A percentile compares a stretch with the other conserved stretches of the same genome.
phyloP scores from a whole-genome alignment of 2,329 filamentous ascomycete species.

The Scytalidium sp. region DNA sequence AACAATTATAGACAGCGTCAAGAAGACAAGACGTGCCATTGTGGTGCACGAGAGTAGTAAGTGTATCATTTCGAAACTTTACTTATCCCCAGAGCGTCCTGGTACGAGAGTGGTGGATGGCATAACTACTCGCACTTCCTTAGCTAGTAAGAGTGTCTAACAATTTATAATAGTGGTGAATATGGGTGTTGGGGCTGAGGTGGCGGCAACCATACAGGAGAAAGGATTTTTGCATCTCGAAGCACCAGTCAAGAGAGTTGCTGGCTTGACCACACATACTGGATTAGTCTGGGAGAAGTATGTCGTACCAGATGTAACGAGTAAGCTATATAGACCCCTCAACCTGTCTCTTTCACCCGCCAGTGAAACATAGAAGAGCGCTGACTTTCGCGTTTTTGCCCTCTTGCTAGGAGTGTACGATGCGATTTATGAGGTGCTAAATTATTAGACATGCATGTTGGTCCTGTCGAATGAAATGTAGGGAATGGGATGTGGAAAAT shows the following conservation, averaged over 20 bases:
- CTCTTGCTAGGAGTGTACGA: conserved; percentile 64
- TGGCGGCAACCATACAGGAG: conserved; percentile 85
- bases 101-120: too few species aligned
- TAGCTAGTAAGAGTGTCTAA: too few species aligned
- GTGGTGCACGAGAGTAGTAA: conserved; percentile 81
- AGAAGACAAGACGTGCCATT: conserved; percentile 81
- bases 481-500: neutral
- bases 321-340: conserved; percentile 52
- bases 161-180: conserved; percentile 58
- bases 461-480: neutral
- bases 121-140: too few species aligned
- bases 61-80: too few species aligned
- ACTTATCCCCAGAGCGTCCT: too few species aligned
- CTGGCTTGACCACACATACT: conserved; percentile 86
- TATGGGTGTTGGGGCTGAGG: conserved; percentile 82
- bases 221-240: conserved; percentile 80
- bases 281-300: conserved; percentile 78
- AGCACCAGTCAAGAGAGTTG: conserved; percentile 79
- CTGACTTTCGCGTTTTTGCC: neutral
- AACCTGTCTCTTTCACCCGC: neutral
- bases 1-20: conserved; percentile 76
- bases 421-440: conserved; percentile 62
- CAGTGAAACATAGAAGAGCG: conserved; percentile 2
- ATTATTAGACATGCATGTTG: conserved; percentile 47
- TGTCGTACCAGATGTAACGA: conserved; percentile 79